These are phyloP conservation scores for Phytophthora palmivora DNA, from an alignment of 352 stramenopile species.

Conservation along the genomic window DNA sequence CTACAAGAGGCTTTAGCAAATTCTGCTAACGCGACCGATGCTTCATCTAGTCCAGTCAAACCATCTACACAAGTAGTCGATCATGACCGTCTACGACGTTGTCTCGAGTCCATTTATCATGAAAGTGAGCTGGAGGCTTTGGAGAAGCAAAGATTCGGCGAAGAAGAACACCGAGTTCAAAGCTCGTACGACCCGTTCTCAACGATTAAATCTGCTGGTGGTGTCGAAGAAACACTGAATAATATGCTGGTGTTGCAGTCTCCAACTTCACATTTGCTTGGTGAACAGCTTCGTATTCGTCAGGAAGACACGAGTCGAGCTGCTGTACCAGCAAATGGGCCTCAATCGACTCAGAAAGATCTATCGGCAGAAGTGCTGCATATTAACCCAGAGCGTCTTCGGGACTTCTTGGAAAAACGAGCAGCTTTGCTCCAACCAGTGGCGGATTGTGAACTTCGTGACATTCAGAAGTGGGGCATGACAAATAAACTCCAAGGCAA, in stretches of 20 bases:
- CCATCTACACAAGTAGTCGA: slow-evolving; percentile 3
- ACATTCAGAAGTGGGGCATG: slow-evolving; percentile 28
- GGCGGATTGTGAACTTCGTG: slow-evolving; percentile 42
- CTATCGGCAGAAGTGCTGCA: slow-evolving; percentile 14
- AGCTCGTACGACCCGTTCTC: slow-evolving; percentile 64
- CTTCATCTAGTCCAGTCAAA: slow-evolving; percentile 2
- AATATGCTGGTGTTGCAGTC: slow-evolving; percentile 43
- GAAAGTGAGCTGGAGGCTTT: slow-evolving; percentile 47
- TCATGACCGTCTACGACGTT: slow-evolving; percentile 30
- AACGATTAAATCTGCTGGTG: slow-evolving; percentile 56
- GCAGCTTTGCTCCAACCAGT: slow-evolving; percentile 35
- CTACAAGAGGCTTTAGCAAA: slow-evolving; percentile 14
- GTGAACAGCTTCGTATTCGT: slow-evolving; percentile 54
- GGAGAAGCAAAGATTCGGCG: slow-evolving; percentile 18
- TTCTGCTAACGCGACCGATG: background rate
- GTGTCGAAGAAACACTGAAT: slow-evolving; percentile 55
- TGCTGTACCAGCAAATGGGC: background rate
- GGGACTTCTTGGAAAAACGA: slow-evolving; percentile 44
- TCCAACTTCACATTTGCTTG: slow-evolving; percentile 30
- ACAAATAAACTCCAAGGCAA: slow-evolving; percentile 60
- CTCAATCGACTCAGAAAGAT: slow-evolving; percentile 2
- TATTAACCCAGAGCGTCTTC: slow-evolving; percentile 46
- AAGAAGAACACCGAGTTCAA: slow-evolving; percentile 26
- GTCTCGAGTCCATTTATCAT: slow-evolving; percentile 44
- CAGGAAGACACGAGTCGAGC: slow-evolving; percentile 52